Base-by-base conservation (phyloP, 306 rosid species). In the Prosopis cineraria region DNA sequence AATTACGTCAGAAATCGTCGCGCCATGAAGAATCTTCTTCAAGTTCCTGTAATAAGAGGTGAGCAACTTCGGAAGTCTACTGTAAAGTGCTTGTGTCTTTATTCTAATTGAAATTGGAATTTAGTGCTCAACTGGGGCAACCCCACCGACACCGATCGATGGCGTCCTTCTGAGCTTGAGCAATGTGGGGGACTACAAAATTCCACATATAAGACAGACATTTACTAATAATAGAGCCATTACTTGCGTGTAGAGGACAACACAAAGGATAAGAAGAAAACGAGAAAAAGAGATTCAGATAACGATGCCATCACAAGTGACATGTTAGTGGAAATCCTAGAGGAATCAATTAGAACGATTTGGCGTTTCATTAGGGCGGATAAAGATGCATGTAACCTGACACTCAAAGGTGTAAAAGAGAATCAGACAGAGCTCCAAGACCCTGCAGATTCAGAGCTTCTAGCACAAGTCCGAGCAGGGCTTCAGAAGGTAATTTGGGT, bases 41-140 rank as follows among this genome's bases (percentile, higher is more conserved):
- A 91, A 75, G 98, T 92, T 79, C 98, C 97, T 3, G 82, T 85
- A 0, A 82, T 94, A 65, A 81, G 84, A 88, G 93, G 98, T 91
- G 19, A 88, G 80, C 6, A 68, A 77, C 24, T 29, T 34, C 17
- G 10, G 30, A 30, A 36, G 6, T 4, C 39, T 6, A 7, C 4
- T 11, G 3, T 11, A 17, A 11, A 1, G 64, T 30, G 45, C 11
- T 48, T 6, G 63, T 34, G 40, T 16, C 55, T 58, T 48, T 70
- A 30, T 55, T 67, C 44, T 39, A 58, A 22, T 53, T 67, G 43
- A 20, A 43, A 72, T 52, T 65, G 37, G 27, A 59, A 74, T 17
- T 20, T 52, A 19, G 20, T 50, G 56, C 56, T 1, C 25, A 5
- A 6, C 72, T 74, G 8, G 11, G 8, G 1, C 12, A 40, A 40